Evolutionary conservation across 1,284 basidiomycete species (phyloP).

Genomic region (Ceratobasidium sp.): DNA sequence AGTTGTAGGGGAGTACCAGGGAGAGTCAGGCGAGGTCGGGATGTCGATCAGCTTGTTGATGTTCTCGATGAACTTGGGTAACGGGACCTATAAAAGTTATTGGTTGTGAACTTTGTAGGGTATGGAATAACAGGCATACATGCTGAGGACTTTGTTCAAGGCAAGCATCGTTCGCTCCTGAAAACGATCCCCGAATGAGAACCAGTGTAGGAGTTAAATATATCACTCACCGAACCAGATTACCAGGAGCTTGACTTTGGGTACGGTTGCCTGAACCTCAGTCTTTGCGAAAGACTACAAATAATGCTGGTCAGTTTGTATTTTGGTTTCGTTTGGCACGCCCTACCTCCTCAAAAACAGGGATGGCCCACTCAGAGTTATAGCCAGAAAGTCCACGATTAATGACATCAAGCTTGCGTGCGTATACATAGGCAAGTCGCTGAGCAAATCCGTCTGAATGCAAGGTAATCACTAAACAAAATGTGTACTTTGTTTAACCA

Average conservation of each 20-base stretch:
- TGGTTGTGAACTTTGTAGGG: background rate
- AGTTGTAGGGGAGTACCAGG: constrained; percentile 77
- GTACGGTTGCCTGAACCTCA: constrained; percentile 61
- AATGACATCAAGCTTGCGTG: constrained; percentile 80
- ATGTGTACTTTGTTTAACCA: constrained; percentile 49
- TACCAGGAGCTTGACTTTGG: constrained; percentile 75
- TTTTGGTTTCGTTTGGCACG: constrained; percentile 42
- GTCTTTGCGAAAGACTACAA: constrained; percentile 60
- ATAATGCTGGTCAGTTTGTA: background rate
- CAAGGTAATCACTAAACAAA: background rate
- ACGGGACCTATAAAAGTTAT: constrained; percentile 67
- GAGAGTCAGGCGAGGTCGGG: constrained; percentile 69
- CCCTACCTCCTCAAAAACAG: constrained; percentile 79
- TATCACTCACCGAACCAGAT: constrained; percentile 79
- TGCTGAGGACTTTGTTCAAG: constrained; percentile 57
- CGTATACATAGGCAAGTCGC: constrained; percentile 72
- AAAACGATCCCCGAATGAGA: constrained; percentile 16
- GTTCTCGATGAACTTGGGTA: constrained; percentile 73
- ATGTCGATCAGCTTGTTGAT: constrained; percentile 70
- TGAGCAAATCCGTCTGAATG: constrained; percentile 62
- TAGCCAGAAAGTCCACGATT: constrained; percentile 86
- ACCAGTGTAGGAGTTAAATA: background rate
- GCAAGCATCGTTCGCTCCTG: constrained; percentile 79
- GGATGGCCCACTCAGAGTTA: constrained; percentile 84
- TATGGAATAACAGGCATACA: constrained; percentile 12